phyloP scores from a whole-genome alignment of 2,329 filamentous ascomycete species.

The Colletotrichum destructivum region DNA sequence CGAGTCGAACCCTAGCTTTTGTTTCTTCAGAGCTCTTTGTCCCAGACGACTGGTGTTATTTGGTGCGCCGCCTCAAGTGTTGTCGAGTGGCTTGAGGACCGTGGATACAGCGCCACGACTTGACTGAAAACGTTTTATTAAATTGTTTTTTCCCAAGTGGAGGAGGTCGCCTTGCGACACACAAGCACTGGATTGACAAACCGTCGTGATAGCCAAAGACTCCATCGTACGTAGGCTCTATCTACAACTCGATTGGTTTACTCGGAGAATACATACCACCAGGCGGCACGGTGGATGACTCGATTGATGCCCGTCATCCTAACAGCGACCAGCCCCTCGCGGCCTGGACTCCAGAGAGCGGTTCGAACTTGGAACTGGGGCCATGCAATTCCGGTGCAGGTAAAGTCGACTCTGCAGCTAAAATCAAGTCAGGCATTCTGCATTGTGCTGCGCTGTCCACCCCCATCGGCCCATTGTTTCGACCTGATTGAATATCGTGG shows the following conservation, averaged over 20 bases:
- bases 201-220: neutral
- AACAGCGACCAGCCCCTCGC: neutral
- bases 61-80: neutral
- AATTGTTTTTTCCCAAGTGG: no score
- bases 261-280: neutral
- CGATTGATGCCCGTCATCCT: slow-evolving; percentile 22
- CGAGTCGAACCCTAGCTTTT: slow-evolving; percentile 4
- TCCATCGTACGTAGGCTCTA: neutral
- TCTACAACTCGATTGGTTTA: neutral
- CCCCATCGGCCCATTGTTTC: slow-evolving; percentile 37
- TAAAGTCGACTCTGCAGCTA: slow-evolving; percentile 11
- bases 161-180: no score
- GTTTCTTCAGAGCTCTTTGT: slow-evolving; percentile 8
- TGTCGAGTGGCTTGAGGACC: slow-evolving; percentile 6
- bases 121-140: neutral
- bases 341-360: neutral
- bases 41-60: neutral
- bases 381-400: slow-evolving; percentile 19
- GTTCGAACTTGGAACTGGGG: slow-evolving; percentile 25
- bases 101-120: neutral
- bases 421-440: slow-evolving; percentile 18
- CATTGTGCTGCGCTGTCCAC: slow-evolving; percentile 26
- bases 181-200: neutral
- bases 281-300: slow-evolving; percentile 21
- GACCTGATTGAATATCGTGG: slow-evolving; percentile 27